Conservation (phyloP, 1,284 basidiomycete genomes). For the Moniliophthora roreri region DNA sequence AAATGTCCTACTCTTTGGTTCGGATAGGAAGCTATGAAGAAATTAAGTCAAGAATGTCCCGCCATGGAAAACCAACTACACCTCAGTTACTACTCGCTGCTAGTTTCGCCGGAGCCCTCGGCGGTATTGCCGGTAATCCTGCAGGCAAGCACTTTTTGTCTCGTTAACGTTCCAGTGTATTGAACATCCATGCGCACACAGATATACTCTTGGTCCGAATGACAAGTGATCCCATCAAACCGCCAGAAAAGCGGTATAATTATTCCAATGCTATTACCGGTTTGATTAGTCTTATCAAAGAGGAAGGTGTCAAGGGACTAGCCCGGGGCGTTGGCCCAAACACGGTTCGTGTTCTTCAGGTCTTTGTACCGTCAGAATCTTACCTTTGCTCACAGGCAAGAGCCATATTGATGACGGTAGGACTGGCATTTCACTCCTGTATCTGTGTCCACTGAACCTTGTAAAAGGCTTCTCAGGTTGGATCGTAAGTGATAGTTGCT, state of each 20-base stretch:
- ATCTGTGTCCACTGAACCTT: neutral
- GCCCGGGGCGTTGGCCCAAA: constrained; percentile 82
- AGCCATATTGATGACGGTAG: constrained; percentile 87
- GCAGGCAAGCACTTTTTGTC: constrained; percentile 49
- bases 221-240: constrained; percentile 82
- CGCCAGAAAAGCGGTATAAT: constrained; percentile 70
- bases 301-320: constrained; percentile 74
- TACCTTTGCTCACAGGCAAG: constrained; percentile 45
- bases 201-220: constrained; percentile 84
- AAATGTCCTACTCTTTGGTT: constrained; percentile 92
- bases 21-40: constrained; percentile 86
- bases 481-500: constrained; percentile 62
- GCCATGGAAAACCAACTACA: constrained; percentile 48
- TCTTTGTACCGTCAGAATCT: constrained; percentile 5
- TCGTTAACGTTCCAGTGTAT: neutral
- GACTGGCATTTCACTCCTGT: constrained; percentile 3
- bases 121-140: constrained; percentile 80
- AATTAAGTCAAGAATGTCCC: constrained; percentile 58
- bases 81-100: constrained; percentile 61
- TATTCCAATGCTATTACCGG: constrained; percentile 80
- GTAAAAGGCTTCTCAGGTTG: constrained; percentile 75
- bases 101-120: constrained; percentile 74
- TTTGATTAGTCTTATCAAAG: constrained; percentile 58
- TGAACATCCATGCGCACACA: constrained; percentile 21
- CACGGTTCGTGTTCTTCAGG: constrained; percentile 42